Evolutionary conservation across 1,284 basidiomycete species (phyloP).

Genomic region (Ustilago cynodontis): DNA sequence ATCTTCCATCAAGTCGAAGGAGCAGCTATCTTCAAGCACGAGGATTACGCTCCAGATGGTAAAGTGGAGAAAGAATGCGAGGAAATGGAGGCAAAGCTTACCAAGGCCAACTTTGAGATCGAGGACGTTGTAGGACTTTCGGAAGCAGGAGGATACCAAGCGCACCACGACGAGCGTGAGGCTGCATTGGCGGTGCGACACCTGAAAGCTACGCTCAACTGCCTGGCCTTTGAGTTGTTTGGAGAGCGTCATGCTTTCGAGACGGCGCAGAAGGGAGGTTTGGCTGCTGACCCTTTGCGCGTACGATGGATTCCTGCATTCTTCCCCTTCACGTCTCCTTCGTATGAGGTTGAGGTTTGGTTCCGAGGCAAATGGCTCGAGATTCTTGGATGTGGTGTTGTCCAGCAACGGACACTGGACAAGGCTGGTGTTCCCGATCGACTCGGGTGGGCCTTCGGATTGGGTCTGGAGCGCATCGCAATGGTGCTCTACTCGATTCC

Average conservation of each 20-base stretch:
- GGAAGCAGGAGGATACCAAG: slow-evolving; percentile 83
- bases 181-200: slow-evolving; percentile 80
- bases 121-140: slow-evolving; percentile 82
- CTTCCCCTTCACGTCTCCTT: slow-evolving; percentile 97
- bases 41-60: slow-evolving; percentile 71
- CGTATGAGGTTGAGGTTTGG: slow-evolving; percentile 97
- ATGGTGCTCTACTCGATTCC: slow-evolving; percentile 98
- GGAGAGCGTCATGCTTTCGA: slow-evolving; percentile 69
- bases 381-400: slow-evolving; percentile 92
- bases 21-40: slow-evolving; percentile 78
- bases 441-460: slow-evolving; percentile 97
- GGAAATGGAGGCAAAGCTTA: slow-evolving; percentile 73
- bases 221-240: slow-evolving; percentile 86
- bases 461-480: slow-evolving; percentile 95
- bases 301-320: slow-evolving; percentile 98
- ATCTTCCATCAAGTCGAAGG: slow-evolving; percentile 99
- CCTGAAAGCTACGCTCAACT: slow-evolving; percentile 91
- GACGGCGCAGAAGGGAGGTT: slow-evolving; percentile 67
- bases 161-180: slow-evolving; percentile 75
- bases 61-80: slow-evolving; percentile 74
- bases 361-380: slow-evolving; percentile 97
- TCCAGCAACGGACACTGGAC: slow-evolving; percentile 88
- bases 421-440: slow-evolving; percentile 78
- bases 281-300: slow-evolving; percentile 75
- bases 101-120: slow-evolving; percentile 77